Conservation (phyloP, 306 rosid species). For the Astragalus glycyphyllos region DNA sequence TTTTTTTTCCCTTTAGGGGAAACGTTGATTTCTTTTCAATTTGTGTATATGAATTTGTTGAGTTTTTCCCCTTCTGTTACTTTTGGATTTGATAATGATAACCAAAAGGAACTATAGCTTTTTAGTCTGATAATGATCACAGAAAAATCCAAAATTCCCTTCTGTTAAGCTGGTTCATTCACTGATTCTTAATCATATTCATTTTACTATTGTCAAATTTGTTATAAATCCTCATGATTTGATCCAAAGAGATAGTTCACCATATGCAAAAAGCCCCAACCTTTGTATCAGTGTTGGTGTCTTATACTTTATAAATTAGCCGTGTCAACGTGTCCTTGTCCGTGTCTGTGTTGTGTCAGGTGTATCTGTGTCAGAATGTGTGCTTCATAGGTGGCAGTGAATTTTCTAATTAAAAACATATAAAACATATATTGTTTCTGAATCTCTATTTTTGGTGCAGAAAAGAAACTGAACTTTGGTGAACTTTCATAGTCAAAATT, state of each 20-base stretch:
- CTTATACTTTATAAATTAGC: too few species aligned
- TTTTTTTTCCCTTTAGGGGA: not conserved
- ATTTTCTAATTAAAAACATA: not conserved
- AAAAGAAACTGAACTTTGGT: constrained; percentile 18
- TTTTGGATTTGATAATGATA: not conserved
- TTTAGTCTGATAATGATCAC: not conserved
- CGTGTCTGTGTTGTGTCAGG: too few species aligned
- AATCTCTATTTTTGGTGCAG: constrained; percentile 34
- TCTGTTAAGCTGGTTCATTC: not conserved
- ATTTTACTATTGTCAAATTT: not conserved
- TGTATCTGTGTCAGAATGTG: too few species aligned
- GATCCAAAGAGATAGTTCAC: constrained; percentile 1
- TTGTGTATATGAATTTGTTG: not conserved
- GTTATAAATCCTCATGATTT: constrained; percentile 7
- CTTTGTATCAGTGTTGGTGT: too few species aligned
- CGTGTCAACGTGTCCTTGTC: too few species aligned
- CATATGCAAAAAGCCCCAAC: not conserved
- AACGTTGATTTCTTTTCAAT: not conserved
- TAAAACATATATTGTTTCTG: constrained; percentile 10
- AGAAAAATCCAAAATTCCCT: constrained; percentile 11
- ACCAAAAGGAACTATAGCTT: not conserved
- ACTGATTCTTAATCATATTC: not conserved
- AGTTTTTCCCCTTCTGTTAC: constrained; percentile 13
- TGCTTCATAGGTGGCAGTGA: too few species aligned
- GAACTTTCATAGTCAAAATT: not conserved